Conservation (phyloP, 1,139 yeast genomes). For the Magnusiomyces magnusii region DNA sequence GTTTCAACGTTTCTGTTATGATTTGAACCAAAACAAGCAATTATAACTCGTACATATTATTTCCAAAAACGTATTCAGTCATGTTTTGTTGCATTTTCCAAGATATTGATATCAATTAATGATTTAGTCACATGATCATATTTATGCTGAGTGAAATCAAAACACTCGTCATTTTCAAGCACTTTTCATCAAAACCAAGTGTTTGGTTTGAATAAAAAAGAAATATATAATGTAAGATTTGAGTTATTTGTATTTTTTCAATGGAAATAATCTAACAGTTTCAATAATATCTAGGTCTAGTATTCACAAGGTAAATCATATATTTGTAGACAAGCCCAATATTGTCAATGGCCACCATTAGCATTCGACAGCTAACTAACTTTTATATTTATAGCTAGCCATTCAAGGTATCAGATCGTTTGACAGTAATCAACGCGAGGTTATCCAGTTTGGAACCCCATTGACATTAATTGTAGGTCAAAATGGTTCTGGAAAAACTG, state of each 20-base stretch:
- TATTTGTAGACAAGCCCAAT: neutral
- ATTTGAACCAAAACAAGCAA: too few species aligned
- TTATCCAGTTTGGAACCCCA: conserved; percentile 86
- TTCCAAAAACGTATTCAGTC: too few species aligned
- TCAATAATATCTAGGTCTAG: conserved; percentile 24
- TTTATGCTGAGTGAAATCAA: neutral
- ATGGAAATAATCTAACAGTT: neutral
- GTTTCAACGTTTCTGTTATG: too few species aligned
- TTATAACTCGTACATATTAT: too few species aligned
- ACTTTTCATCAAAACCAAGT: too few species aligned
- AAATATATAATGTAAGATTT: neutral
- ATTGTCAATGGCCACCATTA: too few species aligned
- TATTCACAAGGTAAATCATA: conserved; percentile 25
- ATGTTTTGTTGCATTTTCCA: too few species aligned
- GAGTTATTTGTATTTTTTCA: neutral
- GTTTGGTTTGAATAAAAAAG: neutral
- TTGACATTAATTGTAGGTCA: conserved; percentile 91
- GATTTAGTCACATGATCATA: neutral
- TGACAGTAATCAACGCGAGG: conserved; percentile 72
- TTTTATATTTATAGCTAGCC: conserved; percentile 44
- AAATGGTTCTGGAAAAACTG: conserved; percentile 97
- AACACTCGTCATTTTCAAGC: too few species aligned
- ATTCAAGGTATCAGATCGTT: conserved; percentile 90
- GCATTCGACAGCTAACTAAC: too few species aligned
- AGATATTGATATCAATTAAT: too few species aligned